Conservation (phyloP, 225 moss, liverwort and hornwort genomes). For the Neckera pumila region DNA sequence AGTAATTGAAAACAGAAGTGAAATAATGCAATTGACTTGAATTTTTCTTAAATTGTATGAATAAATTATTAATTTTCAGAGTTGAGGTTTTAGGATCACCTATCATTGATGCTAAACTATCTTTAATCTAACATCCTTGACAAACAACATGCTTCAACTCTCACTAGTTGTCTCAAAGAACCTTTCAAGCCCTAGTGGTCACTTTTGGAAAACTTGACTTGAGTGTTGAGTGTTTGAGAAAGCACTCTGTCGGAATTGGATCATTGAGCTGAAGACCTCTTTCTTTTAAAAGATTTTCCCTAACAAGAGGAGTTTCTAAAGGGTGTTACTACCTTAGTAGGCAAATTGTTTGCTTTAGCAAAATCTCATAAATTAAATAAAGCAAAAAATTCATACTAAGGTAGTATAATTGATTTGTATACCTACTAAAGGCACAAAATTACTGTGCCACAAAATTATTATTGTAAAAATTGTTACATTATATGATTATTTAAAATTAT, state of each 20-base stretch:
- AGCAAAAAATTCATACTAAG: background rate
- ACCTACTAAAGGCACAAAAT: background rate
- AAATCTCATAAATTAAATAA: background rate
- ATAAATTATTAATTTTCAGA: background rate
- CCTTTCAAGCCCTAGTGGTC: rapidly evolving
- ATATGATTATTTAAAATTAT: background rate
- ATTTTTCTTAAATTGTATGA: too few species aligned
- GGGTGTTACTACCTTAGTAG: too few species aligned
- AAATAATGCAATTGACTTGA: background rate
- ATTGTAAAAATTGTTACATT: background rate
- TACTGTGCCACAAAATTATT: too few species aligned
- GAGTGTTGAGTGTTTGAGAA: too few species aligned
- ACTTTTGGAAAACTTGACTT: too few species aligned
- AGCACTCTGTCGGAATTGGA: rapidly evolving
- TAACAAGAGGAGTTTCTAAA: too few species aligned
- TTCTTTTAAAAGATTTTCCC: background rate
- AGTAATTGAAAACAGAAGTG: background rate
- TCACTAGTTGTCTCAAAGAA: background rate
- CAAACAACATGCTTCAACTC: background rate
- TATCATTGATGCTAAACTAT: too few species aligned
- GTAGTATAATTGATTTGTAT: too few species aligned
- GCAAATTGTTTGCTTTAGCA: background rate
- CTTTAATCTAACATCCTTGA: background rate
- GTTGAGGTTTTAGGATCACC: background rate
- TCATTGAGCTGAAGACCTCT: rapidly evolving